These are phyloP conservation scores for Teunomyces aglyptinius DNA, from an alignment of 805 yeast genomes.

Conservation along the genomic window DNA sequence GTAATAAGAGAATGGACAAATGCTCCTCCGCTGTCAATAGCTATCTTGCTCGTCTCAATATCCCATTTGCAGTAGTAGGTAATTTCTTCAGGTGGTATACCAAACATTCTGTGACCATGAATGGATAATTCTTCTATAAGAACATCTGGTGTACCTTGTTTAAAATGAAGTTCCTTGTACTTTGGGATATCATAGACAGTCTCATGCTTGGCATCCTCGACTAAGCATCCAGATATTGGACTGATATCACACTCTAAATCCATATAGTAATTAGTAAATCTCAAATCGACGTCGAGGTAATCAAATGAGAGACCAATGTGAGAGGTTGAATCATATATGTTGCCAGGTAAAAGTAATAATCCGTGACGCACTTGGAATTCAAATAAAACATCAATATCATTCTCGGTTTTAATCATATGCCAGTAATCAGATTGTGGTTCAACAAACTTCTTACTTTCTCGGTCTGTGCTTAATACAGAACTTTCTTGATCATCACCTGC, in stretches of 20 bases:
- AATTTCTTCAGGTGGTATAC: constrained; percentile 84
- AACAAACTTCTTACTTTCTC: constrained; percentile 2
- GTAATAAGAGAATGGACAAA: constrained; percentile 44
- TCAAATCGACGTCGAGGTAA: constrained; percentile 69
- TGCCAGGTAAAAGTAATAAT: constrained; percentile 67
- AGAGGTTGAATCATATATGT: constrained; percentile 61
- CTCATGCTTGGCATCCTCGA: constrained; percentile 22
- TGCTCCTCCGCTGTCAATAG: constrained; percentile 48
- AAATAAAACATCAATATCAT: constrained; percentile 77
- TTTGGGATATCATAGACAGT: constrained; percentile 23
- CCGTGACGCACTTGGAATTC: constrained; percentile 71
- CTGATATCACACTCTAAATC: constrained; percentile 76
- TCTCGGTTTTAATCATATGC: constrained; percentile 49
- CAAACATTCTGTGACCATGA: constrained; percentile 92
- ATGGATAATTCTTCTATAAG: constrained; percentile 57
- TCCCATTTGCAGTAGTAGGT: constrained; percentile 93
- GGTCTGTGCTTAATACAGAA: neutral
- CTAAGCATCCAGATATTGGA: constrained; percentile 45
- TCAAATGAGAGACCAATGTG: constrained; percentile 64
- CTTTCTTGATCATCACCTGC: constrained; percentile 6
- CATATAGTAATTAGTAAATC: constrained; percentile 91
- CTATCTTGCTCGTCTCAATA: constrained; percentile 60
- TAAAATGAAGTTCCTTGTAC: constrained; percentile 17
- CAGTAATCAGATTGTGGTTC: constrained; percentile 28
- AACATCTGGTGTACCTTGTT: constrained; percentile 19